These are phyloP conservation scores for Sugiyamaella sp. DNA, from an alignment of 1,139 yeast genomes.

Conservation along the genomic window DNA sequence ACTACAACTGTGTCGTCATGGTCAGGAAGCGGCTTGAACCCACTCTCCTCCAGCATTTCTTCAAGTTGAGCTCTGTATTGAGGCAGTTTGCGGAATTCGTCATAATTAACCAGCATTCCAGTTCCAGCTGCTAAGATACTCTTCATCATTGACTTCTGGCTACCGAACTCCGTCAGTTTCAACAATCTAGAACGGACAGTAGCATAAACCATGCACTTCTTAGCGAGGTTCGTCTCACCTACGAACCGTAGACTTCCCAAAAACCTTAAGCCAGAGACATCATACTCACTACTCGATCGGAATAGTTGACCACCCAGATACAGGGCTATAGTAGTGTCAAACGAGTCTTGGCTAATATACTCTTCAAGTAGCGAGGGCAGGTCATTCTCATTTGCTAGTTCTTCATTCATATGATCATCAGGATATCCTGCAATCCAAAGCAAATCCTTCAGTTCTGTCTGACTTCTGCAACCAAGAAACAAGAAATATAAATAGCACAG, in stretches of 20 bases:
- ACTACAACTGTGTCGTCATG: slow-evolving; percentile 8
- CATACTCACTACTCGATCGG: slow-evolving; percentile 54
- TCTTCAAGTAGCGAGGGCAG: slow-evolving; percentile 57
- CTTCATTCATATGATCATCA: slow-evolving; percentile 40
- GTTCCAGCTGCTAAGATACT: slow-evolving; percentile 30
- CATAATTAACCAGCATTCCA: slow-evolving; percentile 28
- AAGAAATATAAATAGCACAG: slow-evolving; percentile 58
- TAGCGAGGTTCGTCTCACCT: slow-evolving; percentile 35
- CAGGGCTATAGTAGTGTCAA: slow-evolving; percentile 51
- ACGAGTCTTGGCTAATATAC: slow-evolving; percentile 49
- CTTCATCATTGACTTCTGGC: slow-evolving; percentile 28
- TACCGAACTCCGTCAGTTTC: slow-evolving; percentile 30
- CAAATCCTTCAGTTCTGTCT: slow-evolving; percentile 50
- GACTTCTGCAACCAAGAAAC: slow-evolving; percentile 54
- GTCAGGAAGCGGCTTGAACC: slow-evolving; percentile 23
- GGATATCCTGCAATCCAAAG: slow-evolving; percentile 53
- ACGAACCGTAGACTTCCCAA: slow-evolving; percentile 53
- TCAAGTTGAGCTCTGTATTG: slow-evolving; percentile 27
- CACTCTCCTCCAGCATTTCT: slow-evolving; percentile 26
- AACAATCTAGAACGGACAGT: slow-evolving; percentile 31
- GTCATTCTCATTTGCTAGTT: slow-evolving; percentile 42
- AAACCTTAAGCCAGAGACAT: slow-evolving; percentile 56
- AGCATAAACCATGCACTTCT: slow-evolving; percentile 35
- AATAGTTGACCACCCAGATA: slow-evolving; percentile 59
- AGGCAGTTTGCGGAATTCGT: slow-evolving; percentile 28